Base-by-base conservation (phyloP, 768 basidiomycete species). In the Punctularia strigosozonata region DNA sequence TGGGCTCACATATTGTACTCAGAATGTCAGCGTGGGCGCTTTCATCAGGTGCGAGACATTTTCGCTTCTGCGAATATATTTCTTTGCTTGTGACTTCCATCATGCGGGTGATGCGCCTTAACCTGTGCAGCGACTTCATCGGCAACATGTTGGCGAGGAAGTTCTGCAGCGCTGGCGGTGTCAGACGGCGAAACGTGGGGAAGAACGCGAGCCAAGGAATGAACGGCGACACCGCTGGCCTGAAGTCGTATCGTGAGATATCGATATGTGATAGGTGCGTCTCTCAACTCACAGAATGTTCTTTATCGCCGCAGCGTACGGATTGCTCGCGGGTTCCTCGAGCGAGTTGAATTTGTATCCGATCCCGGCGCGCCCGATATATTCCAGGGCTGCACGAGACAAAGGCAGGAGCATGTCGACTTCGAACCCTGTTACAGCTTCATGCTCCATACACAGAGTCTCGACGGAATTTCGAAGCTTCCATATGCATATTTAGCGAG, bases 201-300 rank as follows among this genome's bases (percentile, higher is more conserved):
- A 37, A 3, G 49, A 46, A 12, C 51, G 53, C 19, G 6, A 17
- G 4, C 6, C 7, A 30, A 14, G n/a, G 4, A 25, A 19, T 15
- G 5, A 31, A 17, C 23, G 17, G 8, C 8, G 13, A 38, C 6
- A 34, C 8, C 20, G 33, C 20, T 19, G 33, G 33, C n/a, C n/a
- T n/a, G n/a, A n/a, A n/a, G n/a, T n/a, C n/a, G n/a, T n/a, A n/a
- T n/a, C n/a, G n/a, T n/a, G n/a, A n/a, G n/a, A n/a, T n/a, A n/a
- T n/a, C n/a, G n/a, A n/a, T n/a, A n/a, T n/a, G n/a, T n/a, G n/a
- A 15, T 4, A 49, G n/a, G n/a, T n/a, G n/a, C n/a, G n/a, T n/a
- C n/a, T n/a, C n/a, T n/a, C n/a, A n/a, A n/a, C 65, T 35, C 45
- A 68, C 68, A 68, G 63, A 10, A 71, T 48, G 36, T 66, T 64